These are phyloP conservation scores for Trichomonas vaginalis DNA, from an alignment of 208 protist species.

Conservation along the genomic window DNA sequence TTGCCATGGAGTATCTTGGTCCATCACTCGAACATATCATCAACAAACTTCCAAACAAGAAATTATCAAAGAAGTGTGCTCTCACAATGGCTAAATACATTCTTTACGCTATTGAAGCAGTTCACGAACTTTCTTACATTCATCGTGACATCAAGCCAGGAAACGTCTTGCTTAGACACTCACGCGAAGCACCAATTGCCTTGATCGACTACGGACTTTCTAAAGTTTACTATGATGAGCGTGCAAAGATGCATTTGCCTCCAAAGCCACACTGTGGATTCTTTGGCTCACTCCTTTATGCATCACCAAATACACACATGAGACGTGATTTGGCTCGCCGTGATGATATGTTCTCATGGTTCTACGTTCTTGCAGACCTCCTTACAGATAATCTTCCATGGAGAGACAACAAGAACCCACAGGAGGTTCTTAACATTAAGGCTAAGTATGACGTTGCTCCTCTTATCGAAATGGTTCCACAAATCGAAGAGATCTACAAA, in stretches of 20 bases:
- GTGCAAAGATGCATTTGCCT: not conserved
- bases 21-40: not conserved
- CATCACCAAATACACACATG: not conserved
- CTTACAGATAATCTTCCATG: not conserved
- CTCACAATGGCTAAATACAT: not conserved
- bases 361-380: not conserved
- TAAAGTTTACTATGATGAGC: not conserved
- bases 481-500: not conserved
- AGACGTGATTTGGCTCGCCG: not conserved
- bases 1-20: not conserved
- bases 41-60: not conserved
- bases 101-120: not conserved
- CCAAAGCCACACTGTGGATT: not conserved
- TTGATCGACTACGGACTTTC: conserved; percentile 24
- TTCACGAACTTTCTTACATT: conserved; percentile 81
- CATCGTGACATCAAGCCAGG: conserved; percentile 86
- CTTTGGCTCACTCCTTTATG: not conserved
- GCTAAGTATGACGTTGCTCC: not conserved
- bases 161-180: conserved; percentile 71
- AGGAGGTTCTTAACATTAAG: not conserved
- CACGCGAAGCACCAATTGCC: not conserved
- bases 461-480: not conserved
- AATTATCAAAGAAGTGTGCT: not conserved
- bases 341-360: not conserved
- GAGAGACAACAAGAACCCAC: not conserved